Evolutionary conservation across 805 yeast species (phyloP).

Genomic region (Candida boidinii): DNA sequence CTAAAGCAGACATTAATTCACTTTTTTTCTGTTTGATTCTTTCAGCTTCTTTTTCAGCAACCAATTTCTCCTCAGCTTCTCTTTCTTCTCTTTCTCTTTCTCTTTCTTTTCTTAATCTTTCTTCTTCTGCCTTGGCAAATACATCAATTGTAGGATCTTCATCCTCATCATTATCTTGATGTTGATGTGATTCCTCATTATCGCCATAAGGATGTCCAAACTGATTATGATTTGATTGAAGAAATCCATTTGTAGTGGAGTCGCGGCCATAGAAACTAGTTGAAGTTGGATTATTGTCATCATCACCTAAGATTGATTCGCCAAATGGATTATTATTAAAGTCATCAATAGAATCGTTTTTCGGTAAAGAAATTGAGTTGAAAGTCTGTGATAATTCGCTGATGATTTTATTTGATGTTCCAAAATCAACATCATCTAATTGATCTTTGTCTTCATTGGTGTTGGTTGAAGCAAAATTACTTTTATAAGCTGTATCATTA

Average conservation of each 20-base stretch:
- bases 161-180: slow-evolving; percentile 4
- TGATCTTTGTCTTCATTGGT: slow-evolving; percentile 3
- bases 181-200: no score
- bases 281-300: no score
- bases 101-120: no score
- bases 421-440: slow-evolving; percentile 15
- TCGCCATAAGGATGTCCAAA: no score
- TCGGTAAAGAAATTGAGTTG: slow-evolving; percentile 16
- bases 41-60: slow-evolving; percentile 8
- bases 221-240: no score
- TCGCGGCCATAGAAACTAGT: no score
- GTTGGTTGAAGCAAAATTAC: slow-evolving; percentile 3
- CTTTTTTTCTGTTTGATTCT: slow-evolving; percentile 24
- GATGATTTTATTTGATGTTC: slow-evolving; percentile 4
- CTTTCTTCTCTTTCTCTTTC: slow-evolving; percentile 5
- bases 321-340: no score
- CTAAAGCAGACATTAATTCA: slow-evolving; percentile 32
- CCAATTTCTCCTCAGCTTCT: slow-evolving; percentile 2
- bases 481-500: slow-evolving; percentile 1
- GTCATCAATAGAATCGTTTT: no score
- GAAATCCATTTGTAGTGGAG: no score
- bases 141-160: slow-evolving; percentile 7
- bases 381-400: slow-evolving; percentile 12
- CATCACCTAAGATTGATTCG: no score
- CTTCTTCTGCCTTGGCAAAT: slow-evolving; percentile 11